Base-by-base conservation (phyloP, 192 early-diverging fungal species). In the Entrophospora sp. region DNA sequence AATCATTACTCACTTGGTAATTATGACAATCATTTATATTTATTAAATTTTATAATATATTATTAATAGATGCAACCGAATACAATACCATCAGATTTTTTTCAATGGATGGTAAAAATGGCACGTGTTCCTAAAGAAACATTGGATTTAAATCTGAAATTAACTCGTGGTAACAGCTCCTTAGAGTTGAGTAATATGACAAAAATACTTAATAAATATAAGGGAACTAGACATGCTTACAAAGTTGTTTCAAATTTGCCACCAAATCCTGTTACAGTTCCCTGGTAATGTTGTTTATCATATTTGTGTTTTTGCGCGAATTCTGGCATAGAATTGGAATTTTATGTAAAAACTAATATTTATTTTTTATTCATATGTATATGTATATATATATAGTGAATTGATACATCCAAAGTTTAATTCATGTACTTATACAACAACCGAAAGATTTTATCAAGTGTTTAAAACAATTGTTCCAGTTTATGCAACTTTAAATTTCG, bases 401-500 rank as follows among this genome's bases (percentile, higher is more conserved):
- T 58, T 71, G 62, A 74, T 79, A 44, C 81, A 75, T 77, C 87
- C 77, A 57, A 80, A 66, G 22, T 59, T 76, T 7, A 80, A 85
- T 35, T 77, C 78, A 2, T 84, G 82, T 30, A 68, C 37, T 18
- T 49, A 68, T 18, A 75, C 74, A 28, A 72, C 66, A 45, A 43
- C 76, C 8, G 77, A 78, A 59, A 66, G 82, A 18, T 83, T 85
- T 68, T 60, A 59, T 3, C 72, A 79, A 51, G 81, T 83, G 0
- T 81, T 82, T 44, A 77, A 74, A 60, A 81, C 64, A 16, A 81
- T 82, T 64, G 22, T 81, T 31, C 80, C 81, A 13, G 81, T 85
- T 10, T 89, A 92, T 68, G 81, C 79, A 3, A 81, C 87, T 6
- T 73, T 92, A 48, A 87, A 92, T 61, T 79, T 86, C 71, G 87